Evolutionary conservation across 345 rosid genomes (phyloP), one percentile per base, ranked within the genome.

Genomic region (Aquilaria malaccensis): DNA sequence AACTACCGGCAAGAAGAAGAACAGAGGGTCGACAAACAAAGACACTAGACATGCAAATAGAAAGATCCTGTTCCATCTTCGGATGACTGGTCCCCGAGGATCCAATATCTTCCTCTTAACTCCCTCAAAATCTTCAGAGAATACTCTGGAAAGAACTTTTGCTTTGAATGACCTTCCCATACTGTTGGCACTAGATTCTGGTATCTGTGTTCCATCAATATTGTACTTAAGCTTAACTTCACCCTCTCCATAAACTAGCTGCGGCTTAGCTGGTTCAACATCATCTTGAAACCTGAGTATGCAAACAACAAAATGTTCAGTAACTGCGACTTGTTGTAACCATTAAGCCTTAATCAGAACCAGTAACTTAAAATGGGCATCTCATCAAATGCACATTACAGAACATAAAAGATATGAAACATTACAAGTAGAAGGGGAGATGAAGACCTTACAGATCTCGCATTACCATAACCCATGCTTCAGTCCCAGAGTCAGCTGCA

Each of bases 11-110:
- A 88, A 72, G 80, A 76, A 85, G 61, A 91, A 84, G 69, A 91
- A 91, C 2, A 91, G 71, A 67, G 97, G 96, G 56, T 91, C 97
- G 1, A 88, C 89, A 45, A 85, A 91, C 68, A 91, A 57, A 41
- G 97, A 91, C 64, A 88, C 76, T 61, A 91, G 63, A 66, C 89
- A 81, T 45, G 94, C 81, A 63, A 88, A 68, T 63, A 86, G 74
- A 48, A 91, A 86, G 59, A 91, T 76, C 73, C 80, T 88, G 74
- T 83, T 81, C 96, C 97, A 91, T 70, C 78, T 69, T 7, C 76
- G 74, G 64, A 84, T 75, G 2, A 70, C 50, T 33, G 75, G 79
- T 55, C 91, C 91, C 49, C 89, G 78, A 74, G 97, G 96, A 79
- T 91, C 94, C 65, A 88, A 72, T 61, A 88, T 83, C 76, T 67